These are phyloP conservation scores for Phytophthora uliginosa DNA, from an alignment of 352 stramenopile species.

Conservation along the genomic window DNA sequence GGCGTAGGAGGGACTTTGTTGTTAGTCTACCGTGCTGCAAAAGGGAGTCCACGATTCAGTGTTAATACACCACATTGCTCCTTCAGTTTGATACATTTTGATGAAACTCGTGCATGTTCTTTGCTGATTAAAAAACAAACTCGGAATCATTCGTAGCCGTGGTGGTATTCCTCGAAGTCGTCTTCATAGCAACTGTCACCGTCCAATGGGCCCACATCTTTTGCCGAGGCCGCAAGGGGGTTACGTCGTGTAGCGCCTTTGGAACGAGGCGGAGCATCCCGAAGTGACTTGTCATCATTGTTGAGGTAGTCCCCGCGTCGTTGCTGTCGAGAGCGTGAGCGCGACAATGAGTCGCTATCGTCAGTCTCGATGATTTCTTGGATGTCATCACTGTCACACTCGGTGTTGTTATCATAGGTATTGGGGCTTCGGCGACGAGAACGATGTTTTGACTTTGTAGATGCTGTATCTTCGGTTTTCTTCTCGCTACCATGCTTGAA, in stretches of 20 bases:
- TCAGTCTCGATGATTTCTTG: conserved; percentile 87
- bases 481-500: conserved; percentile 38
- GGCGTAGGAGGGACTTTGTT: not conserved
- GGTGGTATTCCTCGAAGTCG: conserved; percentile 80
- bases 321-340: conserved; percentile 17
- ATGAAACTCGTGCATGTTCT: not conserved
- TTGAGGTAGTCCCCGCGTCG: conserved; percentile 6
- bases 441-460: conserved; percentile 30
- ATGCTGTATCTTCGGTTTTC: conserved; percentile 1
- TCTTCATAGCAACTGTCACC: conserved; percentile 78
- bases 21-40: not conserved
- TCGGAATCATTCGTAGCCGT: conserved; percentile 13
- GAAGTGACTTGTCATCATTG: conserved; percentile 21
- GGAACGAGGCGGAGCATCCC: conserved; percentile 7
- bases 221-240: conserved; percentile 21
- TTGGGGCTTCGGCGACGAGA: conserved; percentile 4
- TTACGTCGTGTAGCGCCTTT: conserved; percentile 23
- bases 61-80: not conserved
- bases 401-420: conserved; percentile 49
- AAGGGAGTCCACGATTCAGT: not conserved
- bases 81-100: not conserved
- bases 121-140: not conserved
- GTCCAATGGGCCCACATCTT: conserved; percentile 51
- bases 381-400: conserved; percentile 80
- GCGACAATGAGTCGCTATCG: conserved; percentile 28